A percentile compares a stretch with the other conserved stretches of the same genome.
phyloP scores from a whole-genome alignment of 192 early-diverging fungal species.

The Cetraspora pellucida region DNA sequence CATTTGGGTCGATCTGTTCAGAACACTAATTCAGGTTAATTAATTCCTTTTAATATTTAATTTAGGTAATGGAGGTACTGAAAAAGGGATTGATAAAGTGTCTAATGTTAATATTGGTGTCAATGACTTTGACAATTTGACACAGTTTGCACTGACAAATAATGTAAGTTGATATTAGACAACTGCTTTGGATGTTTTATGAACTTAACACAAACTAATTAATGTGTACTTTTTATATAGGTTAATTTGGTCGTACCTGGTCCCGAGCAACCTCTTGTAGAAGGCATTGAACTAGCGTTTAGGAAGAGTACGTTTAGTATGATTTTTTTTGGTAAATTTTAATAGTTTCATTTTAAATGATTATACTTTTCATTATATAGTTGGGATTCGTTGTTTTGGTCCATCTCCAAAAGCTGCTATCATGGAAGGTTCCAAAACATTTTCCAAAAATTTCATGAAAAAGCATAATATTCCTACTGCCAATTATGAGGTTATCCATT shows the following conservation, averaged over 20 bases:
- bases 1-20: too few species aligned
- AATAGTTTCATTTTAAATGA: not conserved
- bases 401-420: constrained; percentile 85
- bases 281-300: constrained; percentile 84
- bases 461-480: constrained; percentile 96
- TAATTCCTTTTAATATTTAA: not conserved
- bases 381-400: constrained; percentile 90
- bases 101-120: constrained; percentile 77
- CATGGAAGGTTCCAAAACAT: constrained; percentile 98
- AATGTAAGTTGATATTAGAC: constrained; percentile 48
- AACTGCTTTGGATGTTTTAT: not conserved
- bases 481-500: constrained; percentile 63
- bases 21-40: too few species aligned
- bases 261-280: constrained; percentile 96
- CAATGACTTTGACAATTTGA: constrained; percentile 72
- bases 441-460: constrained; percentile 98
- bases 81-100: constrained; percentile 69
- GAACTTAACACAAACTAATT: not conserved
- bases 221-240: constrained; percentile 40
- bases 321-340: constrained; percentile 39
- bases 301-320: constrained; percentile 67
- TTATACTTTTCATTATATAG: constrained; percentile 41
- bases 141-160: constrained; percentile 79
- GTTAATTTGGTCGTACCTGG: constrained; percentile 88
- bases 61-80: constrained; percentile 93